Evolutionary conservation across 176 grass and related monocot genomes (phyloP).

Genomic region (Metroxylon sagu): DNA sequence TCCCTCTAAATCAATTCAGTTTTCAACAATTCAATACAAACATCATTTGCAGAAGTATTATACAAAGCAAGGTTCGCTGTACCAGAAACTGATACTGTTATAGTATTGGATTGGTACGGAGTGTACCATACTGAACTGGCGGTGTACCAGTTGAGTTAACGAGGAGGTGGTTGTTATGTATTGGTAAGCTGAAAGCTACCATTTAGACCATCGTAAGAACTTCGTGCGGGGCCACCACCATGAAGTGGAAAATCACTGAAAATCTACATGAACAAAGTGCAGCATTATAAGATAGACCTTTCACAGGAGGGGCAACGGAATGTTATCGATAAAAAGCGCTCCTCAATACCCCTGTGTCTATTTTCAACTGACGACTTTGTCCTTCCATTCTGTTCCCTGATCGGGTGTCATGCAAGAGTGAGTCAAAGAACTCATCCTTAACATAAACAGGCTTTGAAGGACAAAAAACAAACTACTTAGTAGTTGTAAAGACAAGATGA

Average conservation of each 20-base stretch:
- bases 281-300: no score
- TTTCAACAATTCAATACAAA: no score
- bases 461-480: slow-evolving; percentile 6
- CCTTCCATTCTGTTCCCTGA: slow-evolving; percentile 54
- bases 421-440: slow-evolving; percentile 96
- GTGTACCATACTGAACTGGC: no score
- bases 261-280: slow-evolving; percentile 31
- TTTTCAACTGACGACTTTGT: slow-evolving; percentile 79
- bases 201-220: slow-evolving; percentile 36
- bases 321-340: neutral
- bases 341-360: slow-evolving; percentile 67
- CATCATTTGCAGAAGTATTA: no score
- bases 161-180: no score
- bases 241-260: slow-evolving; percentile 65
- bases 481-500: slow-evolving; percentile 3
- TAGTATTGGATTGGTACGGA: no score
- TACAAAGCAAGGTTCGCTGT: no score
- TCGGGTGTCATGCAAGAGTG: slow-evolving; percentile 74
- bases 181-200: no score
- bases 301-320: no score
- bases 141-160: no score
- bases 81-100: no score
- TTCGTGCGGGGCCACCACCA: slow-evolving; percentile 39
- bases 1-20: no score
- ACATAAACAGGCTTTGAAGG: slow-evolving; percentile 61